Evolutionary conservation across 306 rosid species (phyloP), one percentile per base, ranked within the genome.

Genomic region (Ziziphus jujuba): DNA sequence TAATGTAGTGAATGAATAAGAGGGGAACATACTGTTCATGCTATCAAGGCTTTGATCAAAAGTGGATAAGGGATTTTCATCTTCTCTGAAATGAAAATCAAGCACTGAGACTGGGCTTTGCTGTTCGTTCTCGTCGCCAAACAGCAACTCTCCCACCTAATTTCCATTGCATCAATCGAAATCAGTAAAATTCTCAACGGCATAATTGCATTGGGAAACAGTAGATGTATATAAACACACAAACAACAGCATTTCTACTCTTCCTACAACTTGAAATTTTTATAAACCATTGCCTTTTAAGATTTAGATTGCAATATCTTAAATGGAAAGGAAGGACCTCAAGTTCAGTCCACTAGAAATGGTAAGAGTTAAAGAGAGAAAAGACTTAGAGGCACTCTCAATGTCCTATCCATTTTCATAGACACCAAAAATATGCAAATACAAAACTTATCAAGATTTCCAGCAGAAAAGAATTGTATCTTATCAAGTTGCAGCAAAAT

Each of bases 41-140:
- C 74, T 69, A 66, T 76, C 85, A 72, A 80, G 74, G 74, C 76
- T 80, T 78, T 84, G 80, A 35, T 77, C 77, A 55, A 84, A 84
- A 50, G 51, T 28, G 47, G 82, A 74, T 64, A 74, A 74, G 35
- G 69, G 22, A n/a, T 61, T 61, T 47, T 76, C 79, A 56, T 75
- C 69, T 63, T 82, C 87, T 33, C 80, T 82, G 71, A 75, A 73
- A 6, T 77, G 77, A 77, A 59, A 79, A 69, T 64, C 55, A 9
- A 89, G 84, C 69, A 89, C 91, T 16, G 92, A 89, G 59, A 89
- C 80, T 47, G 96, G 92, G 64, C 90, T 89, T 19, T 79, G 69
- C 44, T 81, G 83, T 36, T 84, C 92, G 57, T 78, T 73, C 50
- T 85, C 89, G 34, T 82, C 75, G n/a, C 71, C 58, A 50, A 49